These are phyloP conservation scores for Hawksworthiomyces lignivorus DNA, from an alignment of 2,329 filamentous ascomycete species.

Conservation along the genomic window DNA sequence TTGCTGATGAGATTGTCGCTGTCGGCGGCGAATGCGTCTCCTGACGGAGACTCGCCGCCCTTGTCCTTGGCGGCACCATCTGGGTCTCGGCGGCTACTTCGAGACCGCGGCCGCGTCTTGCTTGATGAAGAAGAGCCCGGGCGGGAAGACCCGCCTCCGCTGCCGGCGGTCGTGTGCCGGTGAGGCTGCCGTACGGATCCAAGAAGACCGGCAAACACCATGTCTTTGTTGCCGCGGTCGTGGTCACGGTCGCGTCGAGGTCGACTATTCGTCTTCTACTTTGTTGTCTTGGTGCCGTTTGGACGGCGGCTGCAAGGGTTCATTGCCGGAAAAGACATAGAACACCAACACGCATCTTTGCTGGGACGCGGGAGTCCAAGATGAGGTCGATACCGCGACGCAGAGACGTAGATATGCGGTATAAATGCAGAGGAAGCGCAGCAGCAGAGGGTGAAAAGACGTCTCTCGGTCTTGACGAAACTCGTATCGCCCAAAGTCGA, in stretches of 20 bases:
- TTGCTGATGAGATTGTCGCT: background rate
- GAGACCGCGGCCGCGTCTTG: too few relatives aligned
- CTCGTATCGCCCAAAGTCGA: too few relatives aligned
- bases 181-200: slow-evolving; percentile 2
- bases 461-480: too few relatives aligned
- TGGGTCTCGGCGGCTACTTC: too few relatives aligned
- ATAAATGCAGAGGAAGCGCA: too few relatives aligned
- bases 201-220: slow-evolving; percentile 9
- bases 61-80: too few relatives aligned
- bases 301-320: slow-evolving; percentile 8
- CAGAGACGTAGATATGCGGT: too few relatives aligned
- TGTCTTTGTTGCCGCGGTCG: background rate
- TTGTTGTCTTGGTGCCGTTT: slow-evolving; percentile 5
- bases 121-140: too few relatives aligned
- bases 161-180: slow-evolving; percentile 22
- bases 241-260: background rate
- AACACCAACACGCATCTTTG: background rate
- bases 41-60: too few relatives aligned
- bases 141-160: slow-evolving; percentile 14
- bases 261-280: background rate
- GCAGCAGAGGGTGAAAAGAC: too few relatives aligned
- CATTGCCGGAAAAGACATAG: slow-evolving; percentile 6
- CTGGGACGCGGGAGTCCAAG: background rate
- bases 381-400: too few relatives aligned
- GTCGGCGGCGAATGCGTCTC: background rate